Conservation (phyloP, 2,329 filamentous ascomycete species). For the Aureobasidium subglaciale region DNA sequence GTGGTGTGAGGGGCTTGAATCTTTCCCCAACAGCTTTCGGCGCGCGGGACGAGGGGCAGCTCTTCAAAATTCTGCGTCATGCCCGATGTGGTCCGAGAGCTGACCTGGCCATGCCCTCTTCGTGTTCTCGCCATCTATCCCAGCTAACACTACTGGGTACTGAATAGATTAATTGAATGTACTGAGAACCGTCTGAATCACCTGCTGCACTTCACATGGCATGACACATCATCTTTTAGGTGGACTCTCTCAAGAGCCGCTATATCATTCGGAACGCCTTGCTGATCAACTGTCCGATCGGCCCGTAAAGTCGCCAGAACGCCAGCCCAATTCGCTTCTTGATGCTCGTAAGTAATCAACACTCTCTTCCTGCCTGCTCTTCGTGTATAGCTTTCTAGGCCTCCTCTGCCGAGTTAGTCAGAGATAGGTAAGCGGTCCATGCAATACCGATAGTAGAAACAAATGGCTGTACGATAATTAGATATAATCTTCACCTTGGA, state of each 20-base stretch:
- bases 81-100: conserved; percentile 6
- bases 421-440: conserved; percentile 93
- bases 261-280: background rate
- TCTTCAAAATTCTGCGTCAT: conserved; percentile 11
- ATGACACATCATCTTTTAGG: background rate
- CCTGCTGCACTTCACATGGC: background rate
- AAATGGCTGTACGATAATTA: conserved; percentile 60
- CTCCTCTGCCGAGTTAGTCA: conserved; percentile 81
- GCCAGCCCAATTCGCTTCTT: background rate
- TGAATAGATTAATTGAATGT: background rate
- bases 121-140: background rate
- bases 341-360: conserved; percentile 3
- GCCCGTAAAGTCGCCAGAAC: conserved; percentile 6
- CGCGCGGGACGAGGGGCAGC: conserved; percentile 5
- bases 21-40: conserved; percentile 14
- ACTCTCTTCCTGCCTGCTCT: background rate
- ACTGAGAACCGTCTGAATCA: background rate
- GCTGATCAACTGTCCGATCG: background rate
- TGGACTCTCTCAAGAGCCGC: background rate
- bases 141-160: background rate
- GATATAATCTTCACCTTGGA: background rate
- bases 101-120: background rate
- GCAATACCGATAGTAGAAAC: conserved; percentile 93
- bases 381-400: conserved; percentile 24
- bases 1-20: conserved; percentile 13